Percentiles rank a stretch among this genome's conserved stretches.
Conservation (phyloP, 768 basidiomycete species). For the Sporobolomyces phaffii region DNA sequence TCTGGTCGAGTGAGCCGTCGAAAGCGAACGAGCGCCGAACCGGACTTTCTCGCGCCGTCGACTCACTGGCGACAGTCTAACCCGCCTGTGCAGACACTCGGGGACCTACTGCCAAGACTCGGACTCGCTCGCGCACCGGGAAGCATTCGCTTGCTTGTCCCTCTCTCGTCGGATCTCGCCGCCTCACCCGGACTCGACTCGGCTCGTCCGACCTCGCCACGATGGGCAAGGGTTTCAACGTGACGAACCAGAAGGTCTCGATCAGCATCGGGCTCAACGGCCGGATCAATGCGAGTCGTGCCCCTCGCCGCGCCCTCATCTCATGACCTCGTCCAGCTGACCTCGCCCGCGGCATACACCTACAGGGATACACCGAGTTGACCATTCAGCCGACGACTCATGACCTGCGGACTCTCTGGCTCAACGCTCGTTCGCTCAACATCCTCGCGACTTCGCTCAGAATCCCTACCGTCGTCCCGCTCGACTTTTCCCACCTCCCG, state of each 20-base stretch:
- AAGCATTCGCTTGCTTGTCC: constrained; percentile 36
- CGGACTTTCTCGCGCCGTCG: too few relatives aligned
- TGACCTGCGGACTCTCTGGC: constrained; percentile 72
- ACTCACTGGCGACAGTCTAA: constrained; percentile 12
- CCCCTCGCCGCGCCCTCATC: background rate
- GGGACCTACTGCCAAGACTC: background rate
- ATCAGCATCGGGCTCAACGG: constrained; percentile 90
- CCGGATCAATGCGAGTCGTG: constrained; percentile 69
- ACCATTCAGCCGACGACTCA: constrained; percentile 73
- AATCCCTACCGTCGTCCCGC: constrained; percentile 53
- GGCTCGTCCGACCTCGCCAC: background rate
- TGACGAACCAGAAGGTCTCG: constrained; percentile 75
- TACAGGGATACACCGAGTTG: constrained; percentile 86
- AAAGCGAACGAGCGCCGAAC: too few relatives aligned
- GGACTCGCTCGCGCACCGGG: background rate
- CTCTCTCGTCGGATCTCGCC: background rate
- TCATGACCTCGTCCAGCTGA: too few relatives aligned
- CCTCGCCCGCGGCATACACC: background rate
- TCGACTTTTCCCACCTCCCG: constrained; percentile 73
- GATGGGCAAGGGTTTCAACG: constrained; percentile 40
- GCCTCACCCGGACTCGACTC: too few relatives aligned
- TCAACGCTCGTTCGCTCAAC: constrained; percentile 68
- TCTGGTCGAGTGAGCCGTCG: too few relatives aligned
- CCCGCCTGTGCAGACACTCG: background rate
- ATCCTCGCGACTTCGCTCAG: constrained; percentile 43